A percentile compares a stretch with the other conserved stretches of the same genome.
These are phyloP conservation scores for Articulospora tetracladia DNA, from an alignment of 495 filamentous ascomycete genomes.

Conservation along the genomic window DNA sequence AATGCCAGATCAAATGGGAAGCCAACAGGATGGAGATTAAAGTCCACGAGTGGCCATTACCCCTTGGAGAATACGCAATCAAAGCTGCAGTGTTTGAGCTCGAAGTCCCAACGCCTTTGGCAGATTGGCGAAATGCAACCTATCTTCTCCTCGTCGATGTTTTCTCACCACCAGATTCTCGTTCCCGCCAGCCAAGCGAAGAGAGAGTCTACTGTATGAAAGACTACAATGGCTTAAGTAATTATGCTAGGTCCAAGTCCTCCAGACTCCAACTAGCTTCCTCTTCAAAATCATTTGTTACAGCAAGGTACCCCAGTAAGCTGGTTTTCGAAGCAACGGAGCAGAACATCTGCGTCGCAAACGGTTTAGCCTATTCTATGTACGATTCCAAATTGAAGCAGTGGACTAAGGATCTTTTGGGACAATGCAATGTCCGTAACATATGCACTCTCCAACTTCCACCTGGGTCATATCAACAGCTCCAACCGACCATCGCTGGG, in stretches of 20 bases:
- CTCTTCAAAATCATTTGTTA: constrained; percentile 36
- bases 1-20: constrained; percentile 24
- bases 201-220: constrained; percentile 9
- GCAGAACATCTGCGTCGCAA: constrained; percentile 38
- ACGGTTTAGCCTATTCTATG: constrained; percentile 38
- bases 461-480: constrained; percentile 17
- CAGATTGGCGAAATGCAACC: constrained; percentile 51
- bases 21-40: constrained; percentile 41
- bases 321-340: constrained; percentile 24
- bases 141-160: constrained; percentile 38
- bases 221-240: background rate
- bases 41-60: constrained; percentile 62
- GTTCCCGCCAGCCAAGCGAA: background rate
- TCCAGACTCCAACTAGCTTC: constrained; percentile 36
- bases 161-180: constrained; percentile 21
- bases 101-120: constrained; percentile 37
- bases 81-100: constrained; percentile 59
- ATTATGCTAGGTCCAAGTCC: constrained; percentile 1
- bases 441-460: constrained; percentile 35
- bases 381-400: constrained; percentile 18
- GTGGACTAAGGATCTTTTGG: constrained; percentile 17
- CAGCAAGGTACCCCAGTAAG: constrained; percentile 36
- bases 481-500: constrained; percentile 35
- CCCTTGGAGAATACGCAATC: constrained; percentile 27
- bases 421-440: constrained; percentile 13